Conservation (phyloP, 306 rosid genomes). For the Fragaria nilgerrensis region DNA sequence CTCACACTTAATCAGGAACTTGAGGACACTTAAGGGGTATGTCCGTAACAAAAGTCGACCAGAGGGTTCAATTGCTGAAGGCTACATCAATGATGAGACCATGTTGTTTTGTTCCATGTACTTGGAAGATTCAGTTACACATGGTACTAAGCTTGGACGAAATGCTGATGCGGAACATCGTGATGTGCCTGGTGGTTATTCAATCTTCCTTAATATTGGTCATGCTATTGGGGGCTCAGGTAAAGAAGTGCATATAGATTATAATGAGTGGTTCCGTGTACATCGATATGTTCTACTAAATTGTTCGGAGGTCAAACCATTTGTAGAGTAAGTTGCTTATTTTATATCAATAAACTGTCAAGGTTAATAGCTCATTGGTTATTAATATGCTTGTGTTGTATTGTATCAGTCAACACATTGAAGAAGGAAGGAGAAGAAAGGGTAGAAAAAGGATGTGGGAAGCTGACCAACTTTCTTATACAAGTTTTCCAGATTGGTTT, state of each 20-base stretch:
- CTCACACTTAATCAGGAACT: neutral
- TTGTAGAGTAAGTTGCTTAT: neutral
- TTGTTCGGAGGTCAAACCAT: neutral
- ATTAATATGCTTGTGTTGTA: too few species aligned
- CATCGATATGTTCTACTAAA: neutral
- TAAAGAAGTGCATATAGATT: neutral
- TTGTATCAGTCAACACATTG: neutral
- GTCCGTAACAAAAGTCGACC: neutral
- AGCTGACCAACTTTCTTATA: too few species aligned
- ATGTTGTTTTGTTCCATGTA: neutral
- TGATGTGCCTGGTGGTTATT: neutral
- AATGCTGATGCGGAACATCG: neutral
- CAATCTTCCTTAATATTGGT: neutral
- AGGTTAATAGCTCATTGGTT: too few species aligned
- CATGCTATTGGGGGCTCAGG: too few species aligned
- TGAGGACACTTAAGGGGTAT: neutral
- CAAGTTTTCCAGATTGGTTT: too few species aligned
- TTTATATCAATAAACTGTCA: too few species aligned
- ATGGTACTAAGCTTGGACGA: neutral
- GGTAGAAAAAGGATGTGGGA: too few species aligned
- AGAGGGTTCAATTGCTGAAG: neutral
- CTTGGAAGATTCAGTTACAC: neutral
- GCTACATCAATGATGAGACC: neutral
- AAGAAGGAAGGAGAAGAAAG: too few species aligned
- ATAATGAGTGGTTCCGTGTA: neutral